A percentile compares a stretch with the other conserved stretches of the same genome.
These are phyloP conservation scores for Coemansia furcata DNA, from an alignment of 192 early-diverging fungal genomes.

Conservation along the genomic window DNA sequence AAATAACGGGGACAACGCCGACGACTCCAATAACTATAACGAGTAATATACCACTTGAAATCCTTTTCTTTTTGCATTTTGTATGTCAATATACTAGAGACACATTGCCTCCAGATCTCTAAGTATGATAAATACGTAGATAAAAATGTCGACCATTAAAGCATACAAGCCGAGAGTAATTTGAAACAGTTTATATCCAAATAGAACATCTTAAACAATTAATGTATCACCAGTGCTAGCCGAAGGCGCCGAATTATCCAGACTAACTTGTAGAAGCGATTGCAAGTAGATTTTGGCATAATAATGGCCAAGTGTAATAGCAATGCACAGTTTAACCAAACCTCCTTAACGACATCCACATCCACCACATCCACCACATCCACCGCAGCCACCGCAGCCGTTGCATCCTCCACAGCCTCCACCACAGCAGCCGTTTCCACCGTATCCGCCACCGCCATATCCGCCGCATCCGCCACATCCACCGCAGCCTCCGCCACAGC, in stretches of 20 bases:
- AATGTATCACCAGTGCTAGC: not conserved
- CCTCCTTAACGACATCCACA: conserved; percentile 22
- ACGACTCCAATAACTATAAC: not conserved
- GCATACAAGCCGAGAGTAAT: not conserved
- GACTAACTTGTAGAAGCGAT: not conserved
- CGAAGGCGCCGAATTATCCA: not conserved
- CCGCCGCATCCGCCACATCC: conserved; percentile 22
- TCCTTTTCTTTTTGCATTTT: not conserved
- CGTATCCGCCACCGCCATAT: conserved; percentile 15
- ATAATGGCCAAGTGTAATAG: not conserved
- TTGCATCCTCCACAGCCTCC: conserved; percentile 19
- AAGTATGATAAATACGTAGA: too few species aligned
- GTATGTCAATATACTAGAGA: not conserved
- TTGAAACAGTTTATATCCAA: not conserved
- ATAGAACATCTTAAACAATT: not conserved
- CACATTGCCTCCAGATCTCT: not conserved
- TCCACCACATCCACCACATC: conserved; percentile 17
- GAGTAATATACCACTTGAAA: not conserved
- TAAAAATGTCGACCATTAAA: not conserved
- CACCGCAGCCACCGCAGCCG: conserved; percentile 18
- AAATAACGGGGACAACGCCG: not conserved
- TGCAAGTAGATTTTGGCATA: not conserved
- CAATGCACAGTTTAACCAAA: not conserved
- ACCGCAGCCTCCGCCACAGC: conserved; percentile 18
- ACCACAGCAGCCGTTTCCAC: conserved; percentile 20